These are phyloP conservation scores for Avicennia marina DNA, from an alignment of 257 asterid species.

Conservation along the genomic window DNA sequence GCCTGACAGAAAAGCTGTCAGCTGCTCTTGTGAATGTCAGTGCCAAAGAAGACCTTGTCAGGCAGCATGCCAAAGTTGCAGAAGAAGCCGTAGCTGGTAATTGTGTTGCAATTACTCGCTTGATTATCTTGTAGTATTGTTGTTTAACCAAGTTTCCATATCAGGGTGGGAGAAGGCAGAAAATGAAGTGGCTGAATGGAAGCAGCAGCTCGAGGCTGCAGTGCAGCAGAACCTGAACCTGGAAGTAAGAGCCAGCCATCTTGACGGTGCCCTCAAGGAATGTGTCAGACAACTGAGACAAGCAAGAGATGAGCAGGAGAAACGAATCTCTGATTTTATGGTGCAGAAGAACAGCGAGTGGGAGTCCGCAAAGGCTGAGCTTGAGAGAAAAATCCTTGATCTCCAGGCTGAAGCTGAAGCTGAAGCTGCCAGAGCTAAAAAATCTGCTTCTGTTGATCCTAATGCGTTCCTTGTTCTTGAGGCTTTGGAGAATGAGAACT, in stretches of 20 bases:
- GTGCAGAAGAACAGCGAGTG: background rate
- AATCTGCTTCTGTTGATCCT: constrained; percentile 12
- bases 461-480: constrained; percentile 27
- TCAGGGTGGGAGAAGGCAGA: constrained; percentile 12
- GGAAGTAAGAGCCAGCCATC: background rate
- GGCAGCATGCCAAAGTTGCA: constrained; percentile 11
- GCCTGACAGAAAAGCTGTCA: constrained; percentile 1
- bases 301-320: constrained; percentile 3
- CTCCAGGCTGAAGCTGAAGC: background rate
- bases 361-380: background rate
- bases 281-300: constrained; percentile 2
- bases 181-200: background rate
- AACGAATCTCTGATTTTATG: background rate
- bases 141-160: too few species aligned
- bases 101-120: background rate
- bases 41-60: constrained; percentile 9
- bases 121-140: too few species aligned
- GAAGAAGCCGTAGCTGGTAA: constrained; percentile 9
- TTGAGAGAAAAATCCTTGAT: background rate
- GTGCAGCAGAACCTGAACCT: background rate
- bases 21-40: background rate
- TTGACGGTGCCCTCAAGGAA: constrained; percentile 7
- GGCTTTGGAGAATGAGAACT: constrained; percentile 53
- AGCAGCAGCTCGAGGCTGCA: background rate
- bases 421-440: background rate